Evolutionary conservation across 495 filamentous ascomycete species (phyloP), one percentile per base, ranked within the genome.

Genomic region (Penicillium daleae): DNA sequence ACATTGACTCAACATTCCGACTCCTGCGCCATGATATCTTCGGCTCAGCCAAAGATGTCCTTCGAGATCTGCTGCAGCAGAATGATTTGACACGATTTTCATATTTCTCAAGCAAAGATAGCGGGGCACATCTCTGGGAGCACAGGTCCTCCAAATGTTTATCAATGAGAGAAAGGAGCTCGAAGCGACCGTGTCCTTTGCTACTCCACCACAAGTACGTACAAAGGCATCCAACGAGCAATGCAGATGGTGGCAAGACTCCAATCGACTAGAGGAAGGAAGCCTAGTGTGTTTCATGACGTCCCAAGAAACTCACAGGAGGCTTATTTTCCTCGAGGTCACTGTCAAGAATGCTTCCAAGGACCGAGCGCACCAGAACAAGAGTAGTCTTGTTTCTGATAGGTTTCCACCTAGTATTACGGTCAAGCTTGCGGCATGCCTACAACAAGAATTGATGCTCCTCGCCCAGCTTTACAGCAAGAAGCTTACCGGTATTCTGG

Each of bases 51-150:
- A 60, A 65, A 56, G 57, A 65, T 60, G 40, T 59, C 1, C 57
- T 65, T 57, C 12, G 49, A 46, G 57, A 61, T 44, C 24, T 56
- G 35, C 13, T 51, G 22, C 57, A 61, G 48, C 48, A 51, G 48
- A 51, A 51, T 51, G 26, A 51, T 51, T 51, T 51, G 6, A 78
- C 89, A 6, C 73, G 32, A 26, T 10, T 4, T 27, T 19, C 57
- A 1, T 57, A 40, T 33, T 13, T 60, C 2, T 59, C 39, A 24
- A 26, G 37, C 50, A 64, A 63, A 10, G 39, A 55, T 32, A 60
- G 37, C 21, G 6, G 27, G 56, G 55, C 56, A 56, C 39, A 64
- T 64, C 37, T 64, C 56, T 56, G 40, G 57, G 22, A 35, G 39
- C 62, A 52, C 42, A 42, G n/a, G 19, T 60, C n/a, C 24, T 3